Percentiles rank a stretch among this genome's conserved stretches.
Evolutionary conservation across 2,329 filamentous ascomycete species (phyloP).

Genomic region (Aureobasidium zeae): DNA sequence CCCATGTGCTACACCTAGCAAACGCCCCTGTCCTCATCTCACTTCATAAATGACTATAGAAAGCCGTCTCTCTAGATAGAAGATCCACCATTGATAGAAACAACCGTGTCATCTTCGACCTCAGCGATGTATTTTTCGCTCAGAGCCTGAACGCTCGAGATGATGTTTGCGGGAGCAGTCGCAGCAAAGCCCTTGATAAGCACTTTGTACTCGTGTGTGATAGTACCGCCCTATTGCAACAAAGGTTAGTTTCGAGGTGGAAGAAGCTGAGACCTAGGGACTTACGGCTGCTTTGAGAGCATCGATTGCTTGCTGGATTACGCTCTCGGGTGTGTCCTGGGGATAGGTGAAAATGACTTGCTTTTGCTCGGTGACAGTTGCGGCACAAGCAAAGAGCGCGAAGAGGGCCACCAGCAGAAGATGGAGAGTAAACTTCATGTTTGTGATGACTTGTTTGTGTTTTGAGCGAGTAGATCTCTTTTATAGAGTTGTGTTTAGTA

Average conservation of each 20-base stretch:
- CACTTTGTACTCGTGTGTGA: conserved; percentile 52
- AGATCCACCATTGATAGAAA: conserved; percentile 30
- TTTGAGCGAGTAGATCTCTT: too few relatives aligned
- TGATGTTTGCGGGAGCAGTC: conserved; percentile 57
- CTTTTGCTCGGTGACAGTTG: conserved; percentile 51
- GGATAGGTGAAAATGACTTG: conserved; percentile 73
- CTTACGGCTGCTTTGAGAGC: conserved; percentile 56
- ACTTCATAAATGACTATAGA: not conserved
- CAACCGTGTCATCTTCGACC: conserved; percentile 69
- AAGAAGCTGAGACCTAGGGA: not conserved
- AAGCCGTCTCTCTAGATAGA: not conserved
- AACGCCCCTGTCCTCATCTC: not conserved
- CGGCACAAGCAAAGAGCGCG: conserved; percentile 53
- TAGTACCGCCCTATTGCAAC: conserved; percentile 51
- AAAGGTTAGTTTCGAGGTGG: conserved; percentile 2
- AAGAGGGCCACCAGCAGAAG: conserved; percentile 33
- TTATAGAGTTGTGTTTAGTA: not conserved
- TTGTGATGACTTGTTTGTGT: conserved; percentile 17
- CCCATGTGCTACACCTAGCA: not conserved
- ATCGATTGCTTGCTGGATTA: conserved; percentile 63
- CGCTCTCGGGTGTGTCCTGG: conserved; percentile 54
- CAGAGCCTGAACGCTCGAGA: conserved; percentile 58
- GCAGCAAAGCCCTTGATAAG: conserved; percentile 32
- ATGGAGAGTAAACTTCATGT: conserved; percentile 26
- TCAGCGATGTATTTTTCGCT: conserved; percentile 47